Conservation (phyloP, 345 rosid species). For the Aquilaria malaccensis region DNA sequence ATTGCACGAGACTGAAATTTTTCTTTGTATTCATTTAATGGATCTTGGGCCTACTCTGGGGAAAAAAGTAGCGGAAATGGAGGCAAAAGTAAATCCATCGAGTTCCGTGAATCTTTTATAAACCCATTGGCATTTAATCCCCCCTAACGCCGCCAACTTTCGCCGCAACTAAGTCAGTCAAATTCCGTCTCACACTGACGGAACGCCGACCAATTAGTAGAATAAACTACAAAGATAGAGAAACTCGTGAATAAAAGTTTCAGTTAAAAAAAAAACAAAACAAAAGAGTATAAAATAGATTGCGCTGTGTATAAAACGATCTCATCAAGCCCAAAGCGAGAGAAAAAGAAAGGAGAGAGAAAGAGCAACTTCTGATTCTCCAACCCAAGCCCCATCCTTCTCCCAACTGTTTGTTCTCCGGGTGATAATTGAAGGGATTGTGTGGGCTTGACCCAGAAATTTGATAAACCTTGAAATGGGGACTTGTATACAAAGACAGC, state of each 20-base stretch:
- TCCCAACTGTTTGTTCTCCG: constrained; percentile 12
- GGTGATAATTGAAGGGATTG: background rate
- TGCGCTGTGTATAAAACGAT: constrained; percentile 28
- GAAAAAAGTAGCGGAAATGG: background rate
- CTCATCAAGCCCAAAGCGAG: constrained; percentile 15
- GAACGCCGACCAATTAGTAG: constrained; percentile 15
- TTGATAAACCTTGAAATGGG: too few relatives aligned
- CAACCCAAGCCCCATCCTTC: constrained; percentile 13
- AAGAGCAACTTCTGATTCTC: constrained; percentile 15
- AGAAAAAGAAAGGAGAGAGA: constrained; percentile 1
- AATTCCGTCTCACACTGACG: constrained; percentile 29
- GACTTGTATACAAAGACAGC: too few relatives aligned
- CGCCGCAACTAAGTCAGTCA: constrained; percentile 38
- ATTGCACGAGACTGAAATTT: constrained; percentile 34
- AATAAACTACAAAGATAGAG: too few relatives aligned
- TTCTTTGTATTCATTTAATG: constrained; percentile 9
- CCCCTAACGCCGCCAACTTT: constrained; percentile 30
- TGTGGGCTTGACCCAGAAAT: too few relatives aligned
- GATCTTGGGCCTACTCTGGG: constrained; percentile 7
- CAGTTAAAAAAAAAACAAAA: constrained; percentile 1
- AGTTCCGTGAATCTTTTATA: constrained; percentile 17
- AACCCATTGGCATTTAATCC: background rate
- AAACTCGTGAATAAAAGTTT: background rate
- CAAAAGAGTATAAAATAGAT: background rate
- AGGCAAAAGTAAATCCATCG: constrained; percentile 13